Evolutionary conservation across 2,329 filamentous ascomycete genomes (phyloP).

Genomic region (Colletotrichum camelliae): DNA sequence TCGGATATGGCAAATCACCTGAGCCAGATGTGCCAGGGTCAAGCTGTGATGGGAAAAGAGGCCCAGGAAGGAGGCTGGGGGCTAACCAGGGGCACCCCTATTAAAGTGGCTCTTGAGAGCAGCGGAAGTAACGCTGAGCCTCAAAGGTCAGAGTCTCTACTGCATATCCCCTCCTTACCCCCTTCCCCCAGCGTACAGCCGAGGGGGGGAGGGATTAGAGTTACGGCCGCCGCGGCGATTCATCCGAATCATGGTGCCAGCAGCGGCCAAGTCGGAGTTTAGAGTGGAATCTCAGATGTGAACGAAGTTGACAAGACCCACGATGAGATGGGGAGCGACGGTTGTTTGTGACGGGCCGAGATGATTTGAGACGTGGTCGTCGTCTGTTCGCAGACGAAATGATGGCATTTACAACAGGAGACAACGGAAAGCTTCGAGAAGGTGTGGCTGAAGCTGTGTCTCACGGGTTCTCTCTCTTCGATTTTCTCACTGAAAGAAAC

Average conservation of each 20-base stretch:
- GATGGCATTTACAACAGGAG: not conserved
- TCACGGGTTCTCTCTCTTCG: not conserved
- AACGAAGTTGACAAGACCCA: not conserved
- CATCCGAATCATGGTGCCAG: not conserved
- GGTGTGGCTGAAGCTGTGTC: not conserved
- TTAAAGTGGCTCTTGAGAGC: not conserved
- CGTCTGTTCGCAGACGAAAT: not conserved
- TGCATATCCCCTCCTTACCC: not conserved
- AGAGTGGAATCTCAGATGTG: not conserved
- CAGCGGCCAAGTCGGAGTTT: not conserved
- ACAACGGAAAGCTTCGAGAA: not conserved
- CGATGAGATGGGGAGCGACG: not conserved
- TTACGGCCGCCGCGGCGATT: not conserved
- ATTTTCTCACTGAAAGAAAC: not conserved
- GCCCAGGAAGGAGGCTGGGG: not conserved
- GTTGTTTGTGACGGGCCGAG: not conserved
- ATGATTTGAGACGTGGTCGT: not conserved
- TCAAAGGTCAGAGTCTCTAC: not conserved
- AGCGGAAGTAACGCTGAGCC: not conserved
- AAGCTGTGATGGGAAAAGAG: not conserved
- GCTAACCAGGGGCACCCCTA: not conserved
- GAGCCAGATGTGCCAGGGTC: not conserved
- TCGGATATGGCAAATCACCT: not conserved
- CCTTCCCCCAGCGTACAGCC: not conserved
- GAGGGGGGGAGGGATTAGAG: not conserved